Evolutionary conservation across 768 basidiomycete genomes (phyloP).

Genomic region (Kwoniella sp.): DNA sequence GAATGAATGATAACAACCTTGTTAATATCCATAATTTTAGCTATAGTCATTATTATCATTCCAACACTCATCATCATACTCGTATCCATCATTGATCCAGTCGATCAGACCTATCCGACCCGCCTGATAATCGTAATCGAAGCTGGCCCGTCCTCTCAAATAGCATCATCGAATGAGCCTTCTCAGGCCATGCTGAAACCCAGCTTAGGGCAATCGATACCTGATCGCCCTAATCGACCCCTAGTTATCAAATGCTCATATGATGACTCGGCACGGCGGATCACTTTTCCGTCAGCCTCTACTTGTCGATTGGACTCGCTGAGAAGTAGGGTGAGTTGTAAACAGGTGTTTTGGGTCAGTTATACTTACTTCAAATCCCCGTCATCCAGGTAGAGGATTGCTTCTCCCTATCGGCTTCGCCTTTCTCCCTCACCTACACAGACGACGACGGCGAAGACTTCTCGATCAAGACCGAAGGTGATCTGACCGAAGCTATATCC

Average conservation of each 20-base stretch:
- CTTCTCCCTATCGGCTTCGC: slow-evolving; percentile 70
- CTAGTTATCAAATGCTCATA: slow-evolving; percentile 82
- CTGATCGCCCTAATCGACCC: slow-evolving; percentile 68
- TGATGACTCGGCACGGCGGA: slow-evolving; percentile 71
- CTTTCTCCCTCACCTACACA: slow-evolving; percentile 76
- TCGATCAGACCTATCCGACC: no score
- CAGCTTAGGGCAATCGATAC: background rate
- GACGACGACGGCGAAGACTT: slow-evolving; percentile 75
- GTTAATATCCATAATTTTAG: no score
- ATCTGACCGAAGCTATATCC: slow-evolving; percentile 81
- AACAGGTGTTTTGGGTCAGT: background rate
- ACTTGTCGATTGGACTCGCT: slow-evolving; percentile 77
- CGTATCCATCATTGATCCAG: no score
- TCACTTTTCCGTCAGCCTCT: slow-evolving; percentile 75
- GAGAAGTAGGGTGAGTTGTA: slow-evolving; percentile 66
- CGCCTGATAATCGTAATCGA: no score
- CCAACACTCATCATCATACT: no score
- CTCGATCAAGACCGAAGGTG: slow-evolving; percentile 67
- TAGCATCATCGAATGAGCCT: background rate
- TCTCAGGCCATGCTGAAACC: background rate
- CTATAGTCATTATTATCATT: no score
- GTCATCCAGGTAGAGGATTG: slow-evolving; percentile 73
- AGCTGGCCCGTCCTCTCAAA: no score
- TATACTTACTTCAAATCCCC: no score
- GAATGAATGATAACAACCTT: no score